phyloP scores from a whole-genome alignment of 768 basidiomycete genomes.

The Agaricus bisporus region DNA sequence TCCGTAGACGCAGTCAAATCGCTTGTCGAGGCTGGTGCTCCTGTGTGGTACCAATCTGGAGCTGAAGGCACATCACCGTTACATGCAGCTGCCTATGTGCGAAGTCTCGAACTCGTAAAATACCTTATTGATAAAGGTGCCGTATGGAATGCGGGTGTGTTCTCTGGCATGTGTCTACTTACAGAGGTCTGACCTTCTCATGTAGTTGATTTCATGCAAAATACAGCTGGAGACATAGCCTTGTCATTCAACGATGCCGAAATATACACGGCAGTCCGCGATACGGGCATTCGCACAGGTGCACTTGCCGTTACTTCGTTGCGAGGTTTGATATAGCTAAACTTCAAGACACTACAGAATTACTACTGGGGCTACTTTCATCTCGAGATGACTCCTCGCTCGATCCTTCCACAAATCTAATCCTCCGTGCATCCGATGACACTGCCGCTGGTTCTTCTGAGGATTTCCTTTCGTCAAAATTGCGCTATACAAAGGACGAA shows the following conservation, averaged over 20 bases:
- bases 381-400: conserved; percentile 26
- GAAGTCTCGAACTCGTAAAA: conserved; percentile 57
- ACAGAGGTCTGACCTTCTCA: neutral
- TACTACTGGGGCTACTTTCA: conserved; percentile 61
- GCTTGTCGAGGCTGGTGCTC: conserved; percentile 62
- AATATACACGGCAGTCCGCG: conserved; percentile 76
- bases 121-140: conserved; percentile 77
- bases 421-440: conserved; percentile 44
- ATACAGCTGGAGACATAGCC: conserved; percentile 88
- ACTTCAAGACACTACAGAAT: conserved; percentile 40
- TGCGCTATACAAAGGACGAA: conserved; percentile 65
- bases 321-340: neutral
- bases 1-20: conserved; percentile 40
- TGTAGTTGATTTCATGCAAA: conserved; percentile 68
- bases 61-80: conserved; percentile 74
- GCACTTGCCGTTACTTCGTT: conserved; percentile 18
- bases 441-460: conserved; percentile 58
- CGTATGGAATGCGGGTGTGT: conserved; percentile 82
- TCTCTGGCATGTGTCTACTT: neutral
- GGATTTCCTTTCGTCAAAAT: conserved; percentile 63
- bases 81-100: conserved; percentile 80
- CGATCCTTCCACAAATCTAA: conserved; percentile 17
- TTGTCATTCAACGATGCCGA: conserved; percentile 74
- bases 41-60: conserved; percentile 86
- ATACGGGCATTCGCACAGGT: conserved; percentile 92